Evolutionary conservation across 2,329 filamentous ascomycete species (phyloP), one percentile per base, ranked within the genome.

Genomic region (Lachnellula cervina): DNA sequence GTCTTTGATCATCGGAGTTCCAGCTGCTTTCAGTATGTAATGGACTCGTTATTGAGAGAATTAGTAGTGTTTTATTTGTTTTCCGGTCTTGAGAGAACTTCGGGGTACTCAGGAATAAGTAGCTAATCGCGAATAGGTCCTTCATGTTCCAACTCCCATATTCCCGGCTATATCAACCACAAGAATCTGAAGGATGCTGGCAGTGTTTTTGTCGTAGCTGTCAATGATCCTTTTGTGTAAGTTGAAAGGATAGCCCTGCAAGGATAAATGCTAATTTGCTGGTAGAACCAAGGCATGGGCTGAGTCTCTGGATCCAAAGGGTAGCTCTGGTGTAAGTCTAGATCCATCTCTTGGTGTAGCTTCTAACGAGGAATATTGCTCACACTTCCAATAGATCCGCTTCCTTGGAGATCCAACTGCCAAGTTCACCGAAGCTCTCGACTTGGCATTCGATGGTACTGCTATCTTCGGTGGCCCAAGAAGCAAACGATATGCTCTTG

Each of bases 191-290:
- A 88, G 75, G 78, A 86, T 59, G 90, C 88, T 34, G 91, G 90
- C 49, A 80, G 87, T 67, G 89, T 96, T 50, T 96, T 95, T 68
- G 90, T 97, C 44, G 84, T 97, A 50, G 85, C 88, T 13, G 91
- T 97, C 69, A 97, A 97, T 70, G 93, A 97, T 71, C 83, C 91
- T 25, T 97, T 97, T 71, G 92, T 96, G 89, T 95, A 79, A 74
- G 88, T 75, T 45, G 6, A 13, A 16, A 40, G n/a, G n/a, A 44
- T 9, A 11, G n/a, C 23, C 17, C 25, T 40, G 28, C 7, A 16
- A 17, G n/a, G 19, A 32, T 7, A 16, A 5, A 16, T 43, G 5
- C 32, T 44, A 38, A 25, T 23, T 16, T 23, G 13, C 19, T 21
- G 19, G 25, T 43, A 57, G 55, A 9, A 57, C 55, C n/a, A 57